Evolutionary conservation across 225 moss, liverwort and hornwort genomes (phyloP).

Genomic region (Thuidium tamariscinum): DNA sequence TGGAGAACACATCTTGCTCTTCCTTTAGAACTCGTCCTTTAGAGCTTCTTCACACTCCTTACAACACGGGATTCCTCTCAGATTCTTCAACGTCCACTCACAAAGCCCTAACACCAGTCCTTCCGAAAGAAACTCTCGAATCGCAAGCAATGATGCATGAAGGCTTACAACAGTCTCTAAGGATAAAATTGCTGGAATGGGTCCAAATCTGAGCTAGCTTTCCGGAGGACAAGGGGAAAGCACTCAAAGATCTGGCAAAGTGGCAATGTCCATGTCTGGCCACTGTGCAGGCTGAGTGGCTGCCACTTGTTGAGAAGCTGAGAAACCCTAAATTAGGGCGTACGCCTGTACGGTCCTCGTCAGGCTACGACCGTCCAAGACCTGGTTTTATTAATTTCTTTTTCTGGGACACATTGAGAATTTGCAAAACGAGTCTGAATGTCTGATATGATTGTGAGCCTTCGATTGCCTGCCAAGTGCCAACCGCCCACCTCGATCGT

Average conservation of each 20-base stretch:
- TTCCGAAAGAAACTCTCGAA: neutral
- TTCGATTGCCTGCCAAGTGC: neutral
- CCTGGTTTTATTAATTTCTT: neutral
- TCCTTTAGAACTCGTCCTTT: neutral
- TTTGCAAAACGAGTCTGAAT: neutral
- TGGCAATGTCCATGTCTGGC: neutral
- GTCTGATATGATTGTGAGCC: neutral
- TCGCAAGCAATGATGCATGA: neutral
- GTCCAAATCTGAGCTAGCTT: neutral
- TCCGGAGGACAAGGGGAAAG: neutral
- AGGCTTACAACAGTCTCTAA: neutral
- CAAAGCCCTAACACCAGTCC: neutral
- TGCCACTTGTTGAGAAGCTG: neutral
- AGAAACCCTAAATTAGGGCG: neutral
- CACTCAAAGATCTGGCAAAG: neutral
- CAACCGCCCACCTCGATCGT: neutral
- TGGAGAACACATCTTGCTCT: neutral
- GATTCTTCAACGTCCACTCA: neutral
- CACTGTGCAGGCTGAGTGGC: neutral
- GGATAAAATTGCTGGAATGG: conserved; percentile 9
- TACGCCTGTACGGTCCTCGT: neutral
- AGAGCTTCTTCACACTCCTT: neutral
- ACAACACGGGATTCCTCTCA: neutral
- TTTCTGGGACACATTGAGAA: neutral
- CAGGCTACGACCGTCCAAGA: neutral